Evolutionary conservation across 2,329 filamentous ascomycete species (phyloP), one percentile per base, ranked within the genome.

Genomic region (Cadophora luteo-olivacea): DNA sequence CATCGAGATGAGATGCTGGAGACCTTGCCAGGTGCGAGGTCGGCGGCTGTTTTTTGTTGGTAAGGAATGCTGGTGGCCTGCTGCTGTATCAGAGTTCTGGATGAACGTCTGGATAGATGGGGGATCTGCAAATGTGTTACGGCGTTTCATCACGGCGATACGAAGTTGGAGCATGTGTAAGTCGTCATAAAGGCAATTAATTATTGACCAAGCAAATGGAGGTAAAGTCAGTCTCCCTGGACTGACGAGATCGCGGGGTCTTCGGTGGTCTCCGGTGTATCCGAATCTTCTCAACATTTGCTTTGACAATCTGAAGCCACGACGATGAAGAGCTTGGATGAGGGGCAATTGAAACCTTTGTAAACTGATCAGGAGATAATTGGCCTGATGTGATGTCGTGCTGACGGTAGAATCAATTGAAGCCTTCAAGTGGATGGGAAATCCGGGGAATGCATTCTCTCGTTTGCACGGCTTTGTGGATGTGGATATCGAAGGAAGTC

Each of bases 311-410:
- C 24, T 60, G n/a, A 19, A 24, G 32, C 32, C 19, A 24, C 7
- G 55, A 11, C 1, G n/a, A 45, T 14, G 12, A 8, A 9, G 14
- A 55, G 6, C 19, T 38, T n/a, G 38, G 38, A n/a, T 45, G 29
- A 61, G 16, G 25, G 25, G 22, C 45, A n/a, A 22, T 60, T 58
- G 49, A 57, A 58, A 61, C 48, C 48, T 48, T 63, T 63, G 64
- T 69, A 68, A 63, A 61, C 58, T 68, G 69, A 69, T 65, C 32
- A 52, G 58, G 63, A 61, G 63, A 68, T 64, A 62, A 51, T 61
- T 69, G 68, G 64, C 41, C 60, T 61, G 54, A 69, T 57, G 45
- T n/a, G 41, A 45, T 45, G 14, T 60, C 24, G 52, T 55, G 65
- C 51, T 64, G 24, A 54, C 49, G 29, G 11, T 22, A 54, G 32